These are phyloP conservation scores for Apophysomyces variabilis DNA, from an alignment of 371 early-diverging fungal species.

Conservation along the genomic window DNA sequence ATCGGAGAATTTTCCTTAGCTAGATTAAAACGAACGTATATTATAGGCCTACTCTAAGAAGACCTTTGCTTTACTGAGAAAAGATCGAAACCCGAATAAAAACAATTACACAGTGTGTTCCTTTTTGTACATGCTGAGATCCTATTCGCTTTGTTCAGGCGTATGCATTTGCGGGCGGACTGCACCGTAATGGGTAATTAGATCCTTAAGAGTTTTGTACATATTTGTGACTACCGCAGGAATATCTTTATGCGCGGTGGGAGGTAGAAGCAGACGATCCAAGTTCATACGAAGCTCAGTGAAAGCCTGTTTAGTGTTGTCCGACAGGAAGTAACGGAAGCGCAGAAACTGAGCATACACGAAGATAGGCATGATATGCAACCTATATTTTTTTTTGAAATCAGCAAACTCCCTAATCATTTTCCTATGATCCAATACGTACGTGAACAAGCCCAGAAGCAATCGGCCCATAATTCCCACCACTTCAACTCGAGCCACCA, in stretches of 20 bases:
- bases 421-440: slow-evolving; percentile 23
- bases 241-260: slow-evolving; percentile 57
- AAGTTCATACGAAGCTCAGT: slow-evolving; percentile 55
- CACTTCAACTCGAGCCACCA: slow-evolving; percentile 83
- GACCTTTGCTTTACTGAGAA: too few species aligned
- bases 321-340: slow-evolving; percentile 80
- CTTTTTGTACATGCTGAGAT: slow-evolving; percentile 20
- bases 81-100: too few species aligned
- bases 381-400: slow-evolving; percentile 27
- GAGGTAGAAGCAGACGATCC: slow-evolving; percentile 59
- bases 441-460: slow-evolving; percentile 69
- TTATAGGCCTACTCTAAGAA: too few species aligned
- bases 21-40: too few species aligned
- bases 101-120: background rate
- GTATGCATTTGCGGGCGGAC: slow-evolving; percentile 55
- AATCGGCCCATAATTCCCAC: slow-evolving; percentile 75
- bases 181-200: slow-evolving; percentile 61
- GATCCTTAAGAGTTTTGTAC: slow-evolving; percentile 58
- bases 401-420: slow-evolving; percentile 4
- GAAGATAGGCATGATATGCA: slow-evolving; percentile 76
- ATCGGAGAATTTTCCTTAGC: too few species aligned
- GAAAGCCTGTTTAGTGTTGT: slow-evolving; percentile 71
- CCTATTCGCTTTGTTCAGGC: slow-evolving; percentile 24
- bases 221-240: slow-evolving; percentile 62
- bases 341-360: slow-evolving; percentile 85